Conservation (phyloP, 2,329 filamentous ascomycete species). For the Chaetomium globosum region DNA sequence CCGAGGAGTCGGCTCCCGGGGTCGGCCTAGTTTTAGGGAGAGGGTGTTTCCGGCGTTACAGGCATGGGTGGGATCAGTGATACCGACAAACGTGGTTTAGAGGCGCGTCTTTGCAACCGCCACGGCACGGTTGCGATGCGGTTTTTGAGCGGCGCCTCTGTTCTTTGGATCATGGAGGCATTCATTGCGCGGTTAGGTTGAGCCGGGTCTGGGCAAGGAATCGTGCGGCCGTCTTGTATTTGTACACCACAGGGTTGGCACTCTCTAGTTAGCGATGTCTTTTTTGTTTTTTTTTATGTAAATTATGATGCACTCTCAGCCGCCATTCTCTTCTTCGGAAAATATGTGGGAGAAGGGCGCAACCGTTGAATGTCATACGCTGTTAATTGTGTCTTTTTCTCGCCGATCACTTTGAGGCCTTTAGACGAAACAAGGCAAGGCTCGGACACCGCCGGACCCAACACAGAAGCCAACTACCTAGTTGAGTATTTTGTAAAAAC, state of each 20-base stretch:
- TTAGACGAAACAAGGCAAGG: no score
- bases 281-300: no score
- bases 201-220: background rate
- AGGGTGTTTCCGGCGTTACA: slow-evolving; percentile 4
- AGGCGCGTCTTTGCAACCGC: background rate
- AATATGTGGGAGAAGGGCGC: background rate
- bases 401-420: no score
- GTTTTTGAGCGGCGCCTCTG: background rate
- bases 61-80: background rate
- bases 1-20: background rate
- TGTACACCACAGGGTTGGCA: slow-evolving; percentile 11
- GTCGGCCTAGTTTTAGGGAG: background rate
- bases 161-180: background rate
- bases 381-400: no score
- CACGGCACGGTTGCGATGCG: background rate
- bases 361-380: no score
- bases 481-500: no score
- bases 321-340: background rate
- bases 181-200: background rate
- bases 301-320: slow-evolving; percentile 5
- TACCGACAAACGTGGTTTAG: background rate
- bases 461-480: no score
- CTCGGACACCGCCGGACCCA: no score
- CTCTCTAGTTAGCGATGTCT: slow-evolving; percentile 18
- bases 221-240: background rate